Conservation (phyloP, 495 filamentous ascomycete species). For the Aspergillus avenaceus region DNA sequence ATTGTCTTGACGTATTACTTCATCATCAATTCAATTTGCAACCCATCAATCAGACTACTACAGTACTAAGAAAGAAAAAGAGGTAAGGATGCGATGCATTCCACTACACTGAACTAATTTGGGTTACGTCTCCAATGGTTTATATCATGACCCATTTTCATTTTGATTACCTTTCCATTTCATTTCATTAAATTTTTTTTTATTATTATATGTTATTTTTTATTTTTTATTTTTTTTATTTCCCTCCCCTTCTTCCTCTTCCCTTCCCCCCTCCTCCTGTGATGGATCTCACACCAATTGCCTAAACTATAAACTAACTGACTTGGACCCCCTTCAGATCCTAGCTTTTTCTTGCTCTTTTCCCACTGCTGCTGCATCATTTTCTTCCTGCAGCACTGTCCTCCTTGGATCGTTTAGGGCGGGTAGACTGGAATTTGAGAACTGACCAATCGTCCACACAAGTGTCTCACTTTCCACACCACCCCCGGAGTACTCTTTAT, state of each 20-base stretch:
- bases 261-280: slow-evolving; percentile 20
- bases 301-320: background rate
- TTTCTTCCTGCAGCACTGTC: background rate
- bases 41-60: too few relatives aligned
- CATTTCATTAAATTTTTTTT: background rate
- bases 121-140: slow-evolving; percentile 1
- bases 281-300: slow-evolving; percentile 2
- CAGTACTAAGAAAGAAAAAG: too few relatives aligned
- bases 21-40: too few relatives aligned
- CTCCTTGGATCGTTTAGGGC: slow-evolving; percentile 24
- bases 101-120: background rate
- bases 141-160: background rate
- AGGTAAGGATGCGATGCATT: background rate
- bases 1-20: background rate
- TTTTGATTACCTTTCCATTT: background rate
- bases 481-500: too few relatives aligned
- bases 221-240: slow-evolving; percentile 1
- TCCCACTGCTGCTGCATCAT: background rate
- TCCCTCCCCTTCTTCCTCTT: slow-evolving; percentile 2
- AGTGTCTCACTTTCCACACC: slow-evolving; percentile 4
- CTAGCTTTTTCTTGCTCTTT: background rate
- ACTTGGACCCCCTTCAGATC: background rate
- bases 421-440: slow-evolving; percentile 22
- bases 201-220: background rate
- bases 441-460: slow-evolving; percentile 9